Base-by-base conservation (phyloP, 768 basidiomycete genomes). In the Cystobasidium ongulense region DNA sequence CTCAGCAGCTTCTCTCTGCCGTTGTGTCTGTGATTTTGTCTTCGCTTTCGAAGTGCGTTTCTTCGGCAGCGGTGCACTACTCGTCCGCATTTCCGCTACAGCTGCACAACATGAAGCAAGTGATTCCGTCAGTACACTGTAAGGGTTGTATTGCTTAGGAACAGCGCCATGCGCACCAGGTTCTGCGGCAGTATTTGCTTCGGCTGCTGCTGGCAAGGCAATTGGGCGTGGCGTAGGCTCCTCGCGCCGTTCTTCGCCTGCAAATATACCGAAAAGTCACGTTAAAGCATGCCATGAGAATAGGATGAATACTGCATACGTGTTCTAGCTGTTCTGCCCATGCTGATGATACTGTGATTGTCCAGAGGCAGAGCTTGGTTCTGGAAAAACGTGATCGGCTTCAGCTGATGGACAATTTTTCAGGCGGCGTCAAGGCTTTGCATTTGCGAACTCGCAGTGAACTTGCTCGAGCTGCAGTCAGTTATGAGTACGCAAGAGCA, bases 401-500 rank as follows among this genome's bases (percentile, higher is more conserved):
- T 21, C n/a, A 29, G 25, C 1, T 67, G 31, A 41, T 29, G 21
- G 36, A 46, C 46, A 33, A 33, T 53, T 52, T 67, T 67, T 33
- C 46, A 71, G 52, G 18, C 21, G 18, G 13, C 43, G 29, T 18
- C 23, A 18, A 23, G 65, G 10, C 65, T 67, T 67, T 52, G 23
- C 25, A 25, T 31, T 13, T 38, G n/a, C 43, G 41, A 5, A 31
- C 39, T 27, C 15, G 65, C 27, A 29, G 11, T 31, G 4, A 8
- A 15, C 39, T 43, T 8, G 21, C 7, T 4, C 46, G n/a, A 39
- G 39, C 53, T 27, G 53, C 68, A 35, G 23, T 41, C 31, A 13
- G 39, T 53, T 4, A 78, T 78, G 77, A 74, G 75, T 35, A 15
- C 57, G 15, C 23, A 17, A 33, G 89, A 89, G 75, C 86, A 89